phyloP scores from a whole-genome alignment of 352 stramenopile genomes.

The Blastocystis sp. region DNA sequence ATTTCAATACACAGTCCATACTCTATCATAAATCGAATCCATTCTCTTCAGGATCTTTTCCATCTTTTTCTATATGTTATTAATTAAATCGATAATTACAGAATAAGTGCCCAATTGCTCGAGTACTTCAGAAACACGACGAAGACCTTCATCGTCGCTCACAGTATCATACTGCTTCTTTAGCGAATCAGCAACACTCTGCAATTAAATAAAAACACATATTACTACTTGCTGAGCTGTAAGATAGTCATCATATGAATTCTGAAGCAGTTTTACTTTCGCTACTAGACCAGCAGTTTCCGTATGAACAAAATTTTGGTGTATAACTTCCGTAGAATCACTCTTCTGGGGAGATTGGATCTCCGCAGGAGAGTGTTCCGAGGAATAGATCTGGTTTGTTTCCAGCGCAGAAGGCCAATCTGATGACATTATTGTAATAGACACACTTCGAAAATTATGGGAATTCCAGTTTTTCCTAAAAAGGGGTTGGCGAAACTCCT shows the following conservation, averaged over 20 bases:
- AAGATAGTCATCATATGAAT: constrained; percentile 24
- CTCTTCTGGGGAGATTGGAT: not conserved
- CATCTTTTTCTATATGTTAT: constrained; percentile 8
- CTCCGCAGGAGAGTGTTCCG: not conserved
- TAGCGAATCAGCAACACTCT: constrained; percentile 1
- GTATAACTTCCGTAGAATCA: not conserved
- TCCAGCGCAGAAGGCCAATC: not conserved
- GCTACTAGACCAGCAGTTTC: not conserved
- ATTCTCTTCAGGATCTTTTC: constrained; percentile 39
- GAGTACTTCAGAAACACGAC: not conserved
- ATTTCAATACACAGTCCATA: not conserved
- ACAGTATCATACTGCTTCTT: not conserved
- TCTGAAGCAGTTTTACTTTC: constrained; percentile 14
- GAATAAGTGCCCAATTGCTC: constrained; percentile 27
- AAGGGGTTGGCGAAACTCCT: not conserved
- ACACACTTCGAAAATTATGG: not conserved
- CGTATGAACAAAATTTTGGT: not conserved
- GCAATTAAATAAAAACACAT: not conserved
- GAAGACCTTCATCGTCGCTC: not conserved
- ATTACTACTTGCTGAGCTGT: constrained; percentile 3
- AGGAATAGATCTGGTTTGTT: not conserved
- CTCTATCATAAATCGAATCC: constrained; percentile 21
- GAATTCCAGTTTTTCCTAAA: not conserved
- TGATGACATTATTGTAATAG: not conserved
- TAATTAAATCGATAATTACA: not conserved